Evolutionary conservation across 2,329 filamentous ascomycete genomes (phyloP).

Genomic region (Colletotrichum lentis): DNA sequence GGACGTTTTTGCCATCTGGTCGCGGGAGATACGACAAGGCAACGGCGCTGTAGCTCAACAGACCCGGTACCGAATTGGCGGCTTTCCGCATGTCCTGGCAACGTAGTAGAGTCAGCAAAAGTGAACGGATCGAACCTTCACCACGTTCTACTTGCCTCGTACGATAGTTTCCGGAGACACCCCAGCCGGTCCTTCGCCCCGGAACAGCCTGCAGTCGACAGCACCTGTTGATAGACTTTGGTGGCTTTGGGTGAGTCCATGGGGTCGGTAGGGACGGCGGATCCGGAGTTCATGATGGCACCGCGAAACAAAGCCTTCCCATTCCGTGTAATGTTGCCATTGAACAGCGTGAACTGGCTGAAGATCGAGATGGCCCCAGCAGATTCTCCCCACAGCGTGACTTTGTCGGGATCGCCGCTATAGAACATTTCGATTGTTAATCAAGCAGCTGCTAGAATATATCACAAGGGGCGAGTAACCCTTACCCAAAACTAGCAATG

Average conservation of each 20-base stretch:
- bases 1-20: constrained; percentile 64
- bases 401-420: constrained; percentile 68
- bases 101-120: constrained; percentile 61
- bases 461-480: too few relatives aligned
- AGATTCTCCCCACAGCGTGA: constrained; percentile 71
- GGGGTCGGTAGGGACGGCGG: constrained; percentile 57
- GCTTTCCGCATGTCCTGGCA: constrained; percentile 59
- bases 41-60: constrained; percentile 64
- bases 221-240: constrained; percentile 60
- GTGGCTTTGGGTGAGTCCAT: constrained; percentile 66
- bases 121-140: constrained; percentile 53
- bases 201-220: constrained; percentile 61
- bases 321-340: constrained; percentile 61
- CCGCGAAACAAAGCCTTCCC: constrained; percentile 69
- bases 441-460: too few relatives aligned
- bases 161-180: constrained; percentile 63
- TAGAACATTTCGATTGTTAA: background rate
- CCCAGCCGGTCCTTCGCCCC: constrained; percentile 56
- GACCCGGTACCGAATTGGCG: constrained; percentile 63
- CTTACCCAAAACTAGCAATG: constrained; percentile 47
- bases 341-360: constrained; percentile 68
- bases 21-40: constrained; percentile 69
- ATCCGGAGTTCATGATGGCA: constrained; percentile 71
- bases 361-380: constrained; percentile 68
- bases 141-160: constrained; percentile 60